Evolutionary conservation across 768 basidiomycete species (phyloP).

Genomic region (Lentinula boryana): DNA sequence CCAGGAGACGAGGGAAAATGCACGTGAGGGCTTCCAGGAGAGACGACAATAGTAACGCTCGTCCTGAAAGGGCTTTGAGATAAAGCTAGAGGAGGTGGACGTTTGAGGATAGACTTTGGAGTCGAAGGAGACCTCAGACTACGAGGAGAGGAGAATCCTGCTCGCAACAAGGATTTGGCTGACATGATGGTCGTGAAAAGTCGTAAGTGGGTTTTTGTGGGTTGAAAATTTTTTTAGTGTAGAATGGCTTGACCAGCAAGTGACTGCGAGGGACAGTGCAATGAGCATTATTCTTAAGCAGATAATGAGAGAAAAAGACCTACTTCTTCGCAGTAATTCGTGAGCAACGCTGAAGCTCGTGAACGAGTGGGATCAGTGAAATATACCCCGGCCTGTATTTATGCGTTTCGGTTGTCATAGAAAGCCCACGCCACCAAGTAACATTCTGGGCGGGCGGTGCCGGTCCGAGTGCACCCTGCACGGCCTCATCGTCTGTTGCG

Average conservation of each 20-base stretch:
- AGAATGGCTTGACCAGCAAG: conserved; percentile 7
- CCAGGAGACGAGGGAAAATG: background rate
- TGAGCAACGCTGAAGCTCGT: conserved; percentile 6
- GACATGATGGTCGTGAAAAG: conserved; percentile 5
- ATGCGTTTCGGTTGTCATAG: background rate
- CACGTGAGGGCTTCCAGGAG: background rate
- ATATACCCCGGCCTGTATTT: background rate
- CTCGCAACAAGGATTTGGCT: conserved; percentile 4
- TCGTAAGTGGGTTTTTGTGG: background rate
- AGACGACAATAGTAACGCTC: background rate
- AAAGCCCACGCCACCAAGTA: background rate
- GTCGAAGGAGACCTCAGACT: background rate
- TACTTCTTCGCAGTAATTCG: conserved; percentile 2
- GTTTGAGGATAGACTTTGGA: conserved; percentile 5
- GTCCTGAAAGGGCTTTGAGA: background rate
- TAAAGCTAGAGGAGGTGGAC: conserved; percentile 5
- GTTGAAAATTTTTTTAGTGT: background rate
- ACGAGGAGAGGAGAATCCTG: conserved; percentile 1
- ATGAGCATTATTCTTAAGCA: background rate
- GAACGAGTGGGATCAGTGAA: background rate
- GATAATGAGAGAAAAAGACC: background rate
- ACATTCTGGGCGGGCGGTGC: background rate
- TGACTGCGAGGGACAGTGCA: background rate
- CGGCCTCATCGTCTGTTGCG: background rate
- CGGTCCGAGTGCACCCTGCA: background rate